Conservation (phyloP, 2,329 filamentous ascomycete species). For the Penicillium sclerotiorum region DNA sequence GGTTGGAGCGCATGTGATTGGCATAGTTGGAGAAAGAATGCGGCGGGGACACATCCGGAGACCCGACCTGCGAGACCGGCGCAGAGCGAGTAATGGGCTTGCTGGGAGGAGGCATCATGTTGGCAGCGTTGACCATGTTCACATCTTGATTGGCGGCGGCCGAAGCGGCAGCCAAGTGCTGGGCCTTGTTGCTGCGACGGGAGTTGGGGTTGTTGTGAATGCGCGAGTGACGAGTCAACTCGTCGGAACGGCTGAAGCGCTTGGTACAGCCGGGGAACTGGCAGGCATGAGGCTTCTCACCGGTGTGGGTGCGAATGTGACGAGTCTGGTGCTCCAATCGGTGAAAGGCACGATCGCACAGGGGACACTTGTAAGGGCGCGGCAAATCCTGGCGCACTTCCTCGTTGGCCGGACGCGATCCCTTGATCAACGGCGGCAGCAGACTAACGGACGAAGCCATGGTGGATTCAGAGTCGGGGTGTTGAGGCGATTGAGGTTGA, state of each 20-base stretch:
- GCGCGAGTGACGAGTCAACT: slow-evolving; percentile 92
- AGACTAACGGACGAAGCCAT: slow-evolving; percentile 51
- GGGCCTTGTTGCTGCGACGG: slow-evolving; percentile 83
- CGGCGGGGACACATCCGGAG: slow-evolving; percentile 94
- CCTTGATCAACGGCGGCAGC: slow-evolving; percentile 48
- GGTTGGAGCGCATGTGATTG: slow-evolving; percentile 59
- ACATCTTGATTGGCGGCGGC: slow-evolving; percentile 58
- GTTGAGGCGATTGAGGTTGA: slow-evolving; percentile 23
- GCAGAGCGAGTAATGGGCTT: slow-evolving; percentile 85
- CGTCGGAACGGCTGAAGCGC: slow-evolving; percentile 93
- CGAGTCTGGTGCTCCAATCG: slow-evolving; percentile 89
- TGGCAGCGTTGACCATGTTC: slow-evolving; percentile 48
- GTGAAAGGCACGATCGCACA: slow-evolving; percentile 98
- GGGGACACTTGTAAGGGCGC: slow-evolving; percentile 95
- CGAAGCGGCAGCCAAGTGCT: slow-evolving; percentile 60
- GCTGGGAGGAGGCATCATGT: slow-evolving; percentile 77
- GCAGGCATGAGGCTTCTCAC: slow-evolving; percentile 97
- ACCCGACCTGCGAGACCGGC: slow-evolving; percentile 80
- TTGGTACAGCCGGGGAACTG: slow-evolving; percentile 95
- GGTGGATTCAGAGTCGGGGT: slow-evolving; percentile 31
- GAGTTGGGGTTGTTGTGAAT: slow-evolving; percentile 99
- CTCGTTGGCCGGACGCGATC: slow-evolving; percentile 61
- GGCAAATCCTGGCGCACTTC: slow-evolving; percentile 74
- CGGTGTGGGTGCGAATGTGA: slow-evolving; percentile 96
- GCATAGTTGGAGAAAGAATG: slow-evolving; percentile 74